phyloP scores from a whole-genome alignment of 805 yeast species.

The Kodamaea neixiangensis region DNA sequence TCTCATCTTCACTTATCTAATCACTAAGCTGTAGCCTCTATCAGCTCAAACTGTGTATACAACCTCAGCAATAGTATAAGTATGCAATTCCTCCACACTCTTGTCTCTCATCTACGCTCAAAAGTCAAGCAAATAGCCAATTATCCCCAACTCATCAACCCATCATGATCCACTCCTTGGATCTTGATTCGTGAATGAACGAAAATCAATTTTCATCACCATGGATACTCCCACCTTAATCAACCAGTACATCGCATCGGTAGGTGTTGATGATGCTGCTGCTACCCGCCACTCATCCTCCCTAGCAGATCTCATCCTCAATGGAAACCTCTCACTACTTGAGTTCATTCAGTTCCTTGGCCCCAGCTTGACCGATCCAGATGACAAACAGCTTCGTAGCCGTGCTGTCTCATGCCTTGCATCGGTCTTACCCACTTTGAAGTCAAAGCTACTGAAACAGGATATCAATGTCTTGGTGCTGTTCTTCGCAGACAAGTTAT shows the following conservation, averaged over 20 bases:
- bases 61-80: no score
- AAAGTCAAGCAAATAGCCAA: no score
- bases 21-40: no score
- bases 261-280: slow-evolving; percentile 26
- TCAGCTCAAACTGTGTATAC: no score
- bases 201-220: background rate
- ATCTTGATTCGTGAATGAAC: background rate
- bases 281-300: slow-evolving; percentile 19
- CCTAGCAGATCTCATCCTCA: slow-evolving; percentile 25
- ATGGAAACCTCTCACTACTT: slow-evolving; percentile 39
- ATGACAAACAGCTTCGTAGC: slow-evolving; percentile 52
- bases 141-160: background rate
- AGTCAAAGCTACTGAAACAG: slow-evolving; percentile 31
- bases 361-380: slow-evolving; percentile 57
- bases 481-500: slow-evolving; percentile 63
- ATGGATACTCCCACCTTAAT: slow-evolving; percentile 24
- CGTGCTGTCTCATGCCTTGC: slow-evolving; percentile 47
- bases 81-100: no score
- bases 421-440: slow-evolving; percentile 28
- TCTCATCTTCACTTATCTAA: no score
- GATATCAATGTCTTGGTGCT: slow-evolving; percentile 52
- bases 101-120: no score
- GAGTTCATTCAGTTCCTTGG: slow-evolving; percentile 61
- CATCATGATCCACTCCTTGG: background rate
- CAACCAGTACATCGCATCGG: slow-evolving; percentile 39